Evolutionary conservation across 78 protist genomes (phyloP), one percentile per base, ranked within the genome.

Genomic region (Protostelium mycophagum): DNA sequence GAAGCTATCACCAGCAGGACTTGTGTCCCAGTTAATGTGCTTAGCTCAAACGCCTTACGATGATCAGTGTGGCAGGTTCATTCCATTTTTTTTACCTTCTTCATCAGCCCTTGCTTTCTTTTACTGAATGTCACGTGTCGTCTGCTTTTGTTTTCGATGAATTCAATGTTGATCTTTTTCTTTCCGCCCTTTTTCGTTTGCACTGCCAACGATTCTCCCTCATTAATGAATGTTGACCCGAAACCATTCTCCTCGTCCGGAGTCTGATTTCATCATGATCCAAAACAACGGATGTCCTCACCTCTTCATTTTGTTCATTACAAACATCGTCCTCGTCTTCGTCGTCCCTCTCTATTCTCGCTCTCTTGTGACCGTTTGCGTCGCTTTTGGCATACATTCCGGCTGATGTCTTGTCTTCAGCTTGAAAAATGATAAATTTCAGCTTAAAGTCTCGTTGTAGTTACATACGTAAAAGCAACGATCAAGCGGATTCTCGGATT

Each of bases 1-100:
- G 97, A 93, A 1, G 99, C 98, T 0, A 98, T 96, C 23, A 98
- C 37, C 35, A 98, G 88, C 39, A 98, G 87, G 23, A 98, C 98
- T 88, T 98, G 98, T 28, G 99, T 94, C 28, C 99, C 98, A 10
- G 99, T 97, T 73, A 98, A 94, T 35, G 97, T 95, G 35, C 93
- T 89, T 28, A 97, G 63, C 84, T 98, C 98, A 63, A 90, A 96
- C 1, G 97, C 98, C 93, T 93, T 16, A 35, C 84, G 38, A 16
- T 36, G 31, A 37, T 0, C 28, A 85, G 51, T 84, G 16, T 36
- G 28, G 28, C 31, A 34, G 83, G 89, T 73, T 10, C 36, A 36
- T 29, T 16, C 83, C n/a, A 1, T n/a, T 23, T 34, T 35, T 51
- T 1, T 89, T 25, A 51, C 88, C 86, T 96, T 96, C 92, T 96